Evolutionary conservation across 768 basidiomycete species (phyloP), one percentile per base, ranked within the genome.

Genomic region (Leccinum fibrillosum): DNA sequence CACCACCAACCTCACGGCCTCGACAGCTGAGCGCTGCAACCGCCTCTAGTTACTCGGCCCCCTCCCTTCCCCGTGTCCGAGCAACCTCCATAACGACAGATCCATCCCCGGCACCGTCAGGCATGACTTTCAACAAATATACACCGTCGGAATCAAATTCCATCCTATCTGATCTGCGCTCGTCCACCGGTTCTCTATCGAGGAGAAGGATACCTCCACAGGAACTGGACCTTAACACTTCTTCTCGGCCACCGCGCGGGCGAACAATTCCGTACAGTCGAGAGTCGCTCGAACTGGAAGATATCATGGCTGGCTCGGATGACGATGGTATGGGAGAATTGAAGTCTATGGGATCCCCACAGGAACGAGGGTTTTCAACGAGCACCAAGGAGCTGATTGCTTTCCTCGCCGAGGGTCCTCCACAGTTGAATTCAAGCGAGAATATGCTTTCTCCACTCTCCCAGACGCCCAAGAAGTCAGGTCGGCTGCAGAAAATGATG

Each of bases 401-500:
- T 52, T 85, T 85, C 66, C 78, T 86, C 25, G 77, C 80, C 26
- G 80, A 82, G 53, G 84, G 85, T 6, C 82, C 83, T 2, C 81
- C 82, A 15, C 78, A 80, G 54, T 65, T 64, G 2, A 58, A 62
- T 49, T 67, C 76, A 12, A 69, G 76, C 49, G 80, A 80, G 25
- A 77, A 75, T 54, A 69, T 72, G 7, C 81, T 82, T 57, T 76
- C 78, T 25, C 63, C 76, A 28, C 76, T 66, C 12, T 59, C 64
- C 13, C 4, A 52, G 9, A 61, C 67, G 59, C 67, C 61, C 57
- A 75, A 72, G 65, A 85, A 85, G 71, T 79, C 78, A 55, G 84
- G 84, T 50, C 81, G 90, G 25, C 74, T 94, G 59, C 87, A 88
- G 71, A 82, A 86, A 61, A 92, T 94, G 86, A 89, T 94, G 64